Evolutionary conservation across 129 eudicot species (phyloP).

Genomic region (Saposhnikovia divaricata): DNA sequence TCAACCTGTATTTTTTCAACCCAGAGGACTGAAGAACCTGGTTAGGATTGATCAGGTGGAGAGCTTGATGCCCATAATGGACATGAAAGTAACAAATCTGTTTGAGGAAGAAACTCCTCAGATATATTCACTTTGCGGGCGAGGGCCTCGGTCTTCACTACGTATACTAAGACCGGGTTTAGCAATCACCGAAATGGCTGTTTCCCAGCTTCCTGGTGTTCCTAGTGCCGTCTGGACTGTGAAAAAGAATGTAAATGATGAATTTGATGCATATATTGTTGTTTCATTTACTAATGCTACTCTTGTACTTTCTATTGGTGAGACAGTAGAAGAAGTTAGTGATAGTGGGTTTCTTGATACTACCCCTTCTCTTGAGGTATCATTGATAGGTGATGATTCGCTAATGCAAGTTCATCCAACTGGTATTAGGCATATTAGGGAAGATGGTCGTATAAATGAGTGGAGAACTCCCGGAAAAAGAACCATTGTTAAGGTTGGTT

Average conservation of each 20-base stretch:
- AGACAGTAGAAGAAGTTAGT: conserved; percentile 97
- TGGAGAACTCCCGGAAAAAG: conserved; percentile 99
- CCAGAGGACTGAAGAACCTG: conserved; percentile 87
- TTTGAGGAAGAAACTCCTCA: conserved; percentile 99
- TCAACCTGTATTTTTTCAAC: conserved; percentile 94
- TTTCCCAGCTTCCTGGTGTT: conserved; percentile 94
- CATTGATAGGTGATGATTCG: conserved; percentile 96
- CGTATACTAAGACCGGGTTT: conserved; percentile 86
- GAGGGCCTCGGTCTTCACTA: conserved; percentile 92
- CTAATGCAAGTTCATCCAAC: conserved; percentile 98
- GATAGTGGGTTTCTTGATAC: conserved; percentile 99
- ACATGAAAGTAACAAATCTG: conserved; percentile 77
- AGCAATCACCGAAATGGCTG: conserved; percentile 96
- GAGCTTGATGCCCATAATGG: conserved; percentile 96
- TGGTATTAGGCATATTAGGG: conserved; percentile 95
- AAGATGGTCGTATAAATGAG: conserved; percentile 91
- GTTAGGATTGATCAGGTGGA: conserved; percentile 86
- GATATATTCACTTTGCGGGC: conserved; percentile 86
- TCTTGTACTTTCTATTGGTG: conserved; percentile 96
- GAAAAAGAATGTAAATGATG: conserved; percentile 87
- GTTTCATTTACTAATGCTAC: conserved; percentile 98
- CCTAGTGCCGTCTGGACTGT: conserved; percentile 99
- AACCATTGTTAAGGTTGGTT: conserved; percentile 95
- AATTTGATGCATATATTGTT: conserved; percentile 95
- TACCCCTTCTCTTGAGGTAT: conserved; percentile 96